Percentiles rank a stretch among this genome's conserved stretches.
Conservation (phyloP, 2,329 filamentous ascomycete genomes). For the Knoxdaviesia proteae region DNA sequence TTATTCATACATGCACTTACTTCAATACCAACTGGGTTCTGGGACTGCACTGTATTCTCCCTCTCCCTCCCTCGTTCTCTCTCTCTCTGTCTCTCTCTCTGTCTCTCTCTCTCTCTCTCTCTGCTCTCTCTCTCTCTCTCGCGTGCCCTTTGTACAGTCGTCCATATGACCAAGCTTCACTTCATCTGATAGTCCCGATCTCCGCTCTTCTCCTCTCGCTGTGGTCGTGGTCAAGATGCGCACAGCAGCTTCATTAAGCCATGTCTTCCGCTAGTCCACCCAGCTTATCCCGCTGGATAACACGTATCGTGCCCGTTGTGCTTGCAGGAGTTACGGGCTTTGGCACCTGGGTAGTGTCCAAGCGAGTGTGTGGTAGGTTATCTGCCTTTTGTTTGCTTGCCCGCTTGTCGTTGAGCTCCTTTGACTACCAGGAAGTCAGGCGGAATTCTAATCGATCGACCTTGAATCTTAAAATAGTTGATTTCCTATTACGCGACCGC, state of each 20-base stretch:
- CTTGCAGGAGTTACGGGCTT: constrained; percentile 47
- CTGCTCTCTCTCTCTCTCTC: not conserved
- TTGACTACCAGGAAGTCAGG: too few species aligned
- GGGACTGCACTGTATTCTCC: too few species aligned
- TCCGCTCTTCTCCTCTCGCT: too few species aligned
- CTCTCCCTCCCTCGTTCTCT: too few species aligned
- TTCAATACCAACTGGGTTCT: too few species aligned
- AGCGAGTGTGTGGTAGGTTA: constrained; percentile 43
- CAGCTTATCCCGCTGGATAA: constrained; percentile 22
- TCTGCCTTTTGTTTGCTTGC: not conserved
- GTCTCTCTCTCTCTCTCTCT: not conserved
- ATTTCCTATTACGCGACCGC: constrained; percentile 40
- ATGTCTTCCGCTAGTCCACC: too few species aligned
- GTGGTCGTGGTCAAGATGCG: too few species aligned
- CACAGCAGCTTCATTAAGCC: too few species aligned
- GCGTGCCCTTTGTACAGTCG: not conserved
- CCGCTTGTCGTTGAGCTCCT: too few species aligned
- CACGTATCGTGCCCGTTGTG: constrained; percentile 48
- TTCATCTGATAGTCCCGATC: too few species aligned
- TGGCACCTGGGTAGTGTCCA: constrained; percentile 50
- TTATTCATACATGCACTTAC: too few species aligned
- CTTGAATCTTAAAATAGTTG: constrained; percentile 24
- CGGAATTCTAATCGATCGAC: too few species aligned
- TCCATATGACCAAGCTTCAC: not conserved
- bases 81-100: not conserved